Percentiles rank a stretch among this genome's conserved stretches.
Evolutionary conservation across 306 rosid genomes (phyloP).

Genomic region (Urtica urens): DNA sequence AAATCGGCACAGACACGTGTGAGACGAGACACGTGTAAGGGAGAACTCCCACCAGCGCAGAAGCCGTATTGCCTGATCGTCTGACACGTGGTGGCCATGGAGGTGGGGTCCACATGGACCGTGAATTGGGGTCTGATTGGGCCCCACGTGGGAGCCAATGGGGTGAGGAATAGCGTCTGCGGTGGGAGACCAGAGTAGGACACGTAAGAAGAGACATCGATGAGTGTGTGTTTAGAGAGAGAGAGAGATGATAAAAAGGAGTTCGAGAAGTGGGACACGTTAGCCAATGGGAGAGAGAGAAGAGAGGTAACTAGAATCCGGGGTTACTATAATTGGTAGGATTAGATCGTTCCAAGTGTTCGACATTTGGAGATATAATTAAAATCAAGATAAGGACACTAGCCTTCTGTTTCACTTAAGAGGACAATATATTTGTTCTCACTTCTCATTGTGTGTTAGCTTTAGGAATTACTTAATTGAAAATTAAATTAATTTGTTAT

Average conservation of each 20-base stretch:
- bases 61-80: conserved; percentile 28
- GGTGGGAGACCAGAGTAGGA: conserved; percentile 12
- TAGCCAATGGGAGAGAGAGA: conserved; percentile 10
- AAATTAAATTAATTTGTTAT: too few relatives aligned
- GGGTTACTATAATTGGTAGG: conserved; percentile 14
- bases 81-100: conserved; percentile 28
- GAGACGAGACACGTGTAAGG: conserved; percentile 27
- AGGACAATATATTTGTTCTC: too few relatives aligned
- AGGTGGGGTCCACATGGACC: conserved; percentile 12
- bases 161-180: conserved; percentile 30
- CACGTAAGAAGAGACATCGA: conserved; percentile 30
- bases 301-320: neutral
- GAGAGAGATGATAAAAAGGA: neutral
- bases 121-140: conserved; percentile 9
- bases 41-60: conserved; percentile 22
- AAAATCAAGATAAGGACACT: neutral
- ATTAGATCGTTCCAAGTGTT: conserved; percentile 20
- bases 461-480: too few relatives aligned
- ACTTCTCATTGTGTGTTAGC: neutral
- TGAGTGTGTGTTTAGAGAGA: conserved; percentile 7
- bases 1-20: neutral
- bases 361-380: neutral
- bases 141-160: conserved; percentile 21
- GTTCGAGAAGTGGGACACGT: conserved; percentile 26
- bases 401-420: neutral